Evolutionary conservation across 257 asterid genomes (phyloP), one percentile per base, ranked within the genome.

Genomic region (Fraxinus pennsylvanica): DNA sequence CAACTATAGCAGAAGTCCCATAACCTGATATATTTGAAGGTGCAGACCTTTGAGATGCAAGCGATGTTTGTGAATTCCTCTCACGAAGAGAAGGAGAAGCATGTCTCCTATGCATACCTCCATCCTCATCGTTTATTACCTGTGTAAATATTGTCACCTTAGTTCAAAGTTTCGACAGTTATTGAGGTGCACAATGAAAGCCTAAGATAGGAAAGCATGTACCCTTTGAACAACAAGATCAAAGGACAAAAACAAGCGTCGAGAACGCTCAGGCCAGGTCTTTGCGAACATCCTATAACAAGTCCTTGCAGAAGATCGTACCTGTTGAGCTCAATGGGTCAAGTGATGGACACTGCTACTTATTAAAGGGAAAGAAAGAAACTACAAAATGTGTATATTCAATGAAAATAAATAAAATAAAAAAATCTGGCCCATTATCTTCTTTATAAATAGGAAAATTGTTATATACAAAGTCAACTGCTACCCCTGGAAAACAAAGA

Each of bases 201-300:
- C 59, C 59, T 35, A 69, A 1, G 79, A 47, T 68, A 76, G 71
- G 75, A 74, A 71, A 77, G 66, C 38, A 76, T 59, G 22, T 85
- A 96, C 99, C 98, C 99, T 91, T 84, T 96, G 99, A 81, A 93
- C 94, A 79, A 86, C 98, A 79, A 97, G 94, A 88, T 96, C 98
- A 27, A 96, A 96, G 79, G 96, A 82, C 82, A 82, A 76, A 87
- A 92, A 96, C 87, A 96, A 77, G 81, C 98, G 96, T 68, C 99
- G 87, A 25, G 99, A 91, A 71, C 99, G 98, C 74, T 96, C 98
- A 17, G 99, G 96, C 99, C 98, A 96, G 76, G 99, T 96, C 88
- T 91, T 96, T 35, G 96, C 92, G 80, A 93, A 96, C 99, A 96
- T 90, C 87, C 96, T 90, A 83, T 90, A 96, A 80, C 97, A 94